These are phyloP conservation scores for Brassica rapa DNA, from an alignment of 345 rosid species.

Conservation along the genomic window DNA sequence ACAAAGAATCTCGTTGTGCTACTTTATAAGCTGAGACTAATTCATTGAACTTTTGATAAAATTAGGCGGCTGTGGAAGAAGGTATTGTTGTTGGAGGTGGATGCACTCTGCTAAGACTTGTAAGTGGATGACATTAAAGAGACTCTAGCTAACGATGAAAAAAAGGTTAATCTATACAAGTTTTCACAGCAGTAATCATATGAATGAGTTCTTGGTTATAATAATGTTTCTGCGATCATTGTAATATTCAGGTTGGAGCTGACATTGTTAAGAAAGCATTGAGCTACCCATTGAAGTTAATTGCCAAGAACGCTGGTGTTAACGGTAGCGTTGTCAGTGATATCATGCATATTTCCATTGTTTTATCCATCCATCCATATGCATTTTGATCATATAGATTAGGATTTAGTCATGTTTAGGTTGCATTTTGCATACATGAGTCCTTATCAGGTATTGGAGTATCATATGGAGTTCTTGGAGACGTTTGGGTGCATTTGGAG, in stretches of 20 bases:
- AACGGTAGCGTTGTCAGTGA: conserved; percentile 89
- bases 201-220: background rate
- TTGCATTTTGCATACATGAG: too few relatives aligned
- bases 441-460: too few relatives aligned
- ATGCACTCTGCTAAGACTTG: conserved; percentile 68
- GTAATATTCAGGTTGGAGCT: conserved; percentile 68
- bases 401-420: too few relatives aligned
- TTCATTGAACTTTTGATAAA: background rate
- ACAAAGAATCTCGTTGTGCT: background rate
- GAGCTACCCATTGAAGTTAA: conserved; percentile 80
- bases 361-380: too few relatives aligned
- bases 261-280: conserved; percentile 83
- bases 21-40: background rate
- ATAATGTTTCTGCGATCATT: background rate
- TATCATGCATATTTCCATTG: too few relatives aligned
- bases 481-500: too few relatives aligned
- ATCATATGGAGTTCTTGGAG: too few relatives aligned
- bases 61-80: too few relatives aligned
- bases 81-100: conserved; percentile 88
- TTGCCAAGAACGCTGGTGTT: conserved; percentile 91
- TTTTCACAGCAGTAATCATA: background rate
- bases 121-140: conserved; percentile 72
- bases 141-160: conserved; percentile 71
- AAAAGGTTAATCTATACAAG: conserved; percentile 52
- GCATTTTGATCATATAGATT: too few relatives aligned